Conservation (phyloP, 345 rosid species). For the Anacardium occidentale region DNA sequence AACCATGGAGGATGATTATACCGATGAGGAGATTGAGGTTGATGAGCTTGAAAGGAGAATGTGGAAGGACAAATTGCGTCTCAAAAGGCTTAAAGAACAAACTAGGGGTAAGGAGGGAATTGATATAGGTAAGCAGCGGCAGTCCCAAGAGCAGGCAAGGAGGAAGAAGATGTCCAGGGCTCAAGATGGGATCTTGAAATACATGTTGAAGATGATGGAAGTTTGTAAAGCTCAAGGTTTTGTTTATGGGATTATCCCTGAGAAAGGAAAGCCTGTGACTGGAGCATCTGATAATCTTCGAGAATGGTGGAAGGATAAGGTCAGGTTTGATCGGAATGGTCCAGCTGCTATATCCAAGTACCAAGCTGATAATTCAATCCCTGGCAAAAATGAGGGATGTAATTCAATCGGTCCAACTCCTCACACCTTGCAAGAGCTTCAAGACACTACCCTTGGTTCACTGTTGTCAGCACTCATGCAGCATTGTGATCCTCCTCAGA, state of each 20-base stretch:
- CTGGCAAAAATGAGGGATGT: slow-evolving; percentile 50
- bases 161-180: slow-evolving; percentile 79
- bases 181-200: slow-evolving; percentile 80
- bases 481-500: slow-evolving; percentile 91
- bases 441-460: slow-evolving; percentile 95
- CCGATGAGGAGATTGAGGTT: slow-evolving; percentile 68
- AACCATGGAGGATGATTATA: slow-evolving; percentile 46
- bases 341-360: slow-evolving; percentile 85
- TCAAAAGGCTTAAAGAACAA: slow-evolving; percentile 72
- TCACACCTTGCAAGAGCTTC: slow-evolving; percentile 82
- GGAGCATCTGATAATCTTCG: slow-evolving; percentile 91
- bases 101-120: slow-evolving; percentile 45
- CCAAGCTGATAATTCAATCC: slow-evolving; percentile 53
- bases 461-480: slow-evolving; percentile 83
- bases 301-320: slow-evolving; percentile 98
- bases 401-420: slow-evolving; percentile 62
- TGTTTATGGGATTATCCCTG: slow-evolving; percentile 83
- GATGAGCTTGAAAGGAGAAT: slow-evolving; percentile 83
- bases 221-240: slow-evolving; percentile 88
- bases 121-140: slow-evolving; percentile 60
- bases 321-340: slow-evolving; percentile 89
- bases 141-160: slow-evolving; percentile 74
- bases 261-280: slow-evolving; percentile 82
- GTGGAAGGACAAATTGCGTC: slow-evolving; percentile 76
- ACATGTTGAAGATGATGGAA: slow-evolving; percentile 90